Conservation (phyloP, 2,329 filamentous ascomycete species). For the Calonectria hawksworthii region DNA sequence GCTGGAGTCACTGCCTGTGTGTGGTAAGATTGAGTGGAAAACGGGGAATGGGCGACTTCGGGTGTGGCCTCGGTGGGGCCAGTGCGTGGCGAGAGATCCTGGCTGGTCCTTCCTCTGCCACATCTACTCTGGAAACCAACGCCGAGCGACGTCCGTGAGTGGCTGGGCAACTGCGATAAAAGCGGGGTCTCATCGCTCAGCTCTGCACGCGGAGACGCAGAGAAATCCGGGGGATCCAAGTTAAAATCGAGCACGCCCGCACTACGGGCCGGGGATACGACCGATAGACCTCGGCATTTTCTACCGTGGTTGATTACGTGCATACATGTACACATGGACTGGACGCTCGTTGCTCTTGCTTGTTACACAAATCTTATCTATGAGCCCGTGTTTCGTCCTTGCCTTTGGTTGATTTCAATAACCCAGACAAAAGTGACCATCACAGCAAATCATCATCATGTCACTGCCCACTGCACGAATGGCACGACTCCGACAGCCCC, state of each 20-base stretch:
- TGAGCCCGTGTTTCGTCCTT: background rate
- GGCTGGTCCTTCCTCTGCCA: background rate
- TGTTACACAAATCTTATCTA: background rate
- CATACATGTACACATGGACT: background rate
- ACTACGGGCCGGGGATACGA: slow-evolving; percentile 31
- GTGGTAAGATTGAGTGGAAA: slow-evolving; percentile 12
- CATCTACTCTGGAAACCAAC: background rate
- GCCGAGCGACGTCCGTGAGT: background rate
- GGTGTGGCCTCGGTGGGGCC: background rate
- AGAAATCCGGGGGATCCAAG: slow-evolving; percentile 45
- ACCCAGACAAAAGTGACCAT: background rate
- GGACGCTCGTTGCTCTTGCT: background rate
- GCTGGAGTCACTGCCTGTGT: background rate
- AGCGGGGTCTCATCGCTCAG: slow-evolving; percentile 20
- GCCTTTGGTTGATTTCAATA: background rate
- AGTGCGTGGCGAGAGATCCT: slow-evolving; percentile 2
- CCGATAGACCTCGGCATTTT: slow-evolving; percentile 44
- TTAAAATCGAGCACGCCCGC: slow-evolving; percentile 23
- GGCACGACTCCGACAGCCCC: background rate
- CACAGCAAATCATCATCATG: background rate
- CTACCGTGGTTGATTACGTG: slow-evolving; percentile 14
- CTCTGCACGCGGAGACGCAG: slow-evolving; percentile 28
- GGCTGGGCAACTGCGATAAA: background rate
- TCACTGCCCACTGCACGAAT: background rate
- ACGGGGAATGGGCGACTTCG: slow-evolving; percentile 21